Conservation (phyloP, 306 rosid species). For the Betula pendula region DNA sequence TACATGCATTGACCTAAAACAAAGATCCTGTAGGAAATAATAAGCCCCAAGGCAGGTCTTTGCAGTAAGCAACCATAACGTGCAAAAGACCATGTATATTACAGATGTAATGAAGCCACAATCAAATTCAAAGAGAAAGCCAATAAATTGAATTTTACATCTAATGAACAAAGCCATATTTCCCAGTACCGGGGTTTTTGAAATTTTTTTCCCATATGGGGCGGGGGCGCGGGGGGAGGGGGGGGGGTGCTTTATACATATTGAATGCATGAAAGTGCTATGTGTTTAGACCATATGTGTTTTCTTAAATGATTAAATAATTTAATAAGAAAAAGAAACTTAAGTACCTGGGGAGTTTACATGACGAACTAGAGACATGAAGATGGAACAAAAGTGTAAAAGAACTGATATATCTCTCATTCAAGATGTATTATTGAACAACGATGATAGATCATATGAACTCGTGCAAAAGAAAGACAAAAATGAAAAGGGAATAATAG, state of each 20-base stretch:
- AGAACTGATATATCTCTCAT: too few relatives aligned
- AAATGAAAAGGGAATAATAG: too few relatives aligned
- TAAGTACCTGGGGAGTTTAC: too few relatives aligned
- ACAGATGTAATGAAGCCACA: neutral
- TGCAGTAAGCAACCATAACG: neutral
- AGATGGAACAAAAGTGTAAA: too few relatives aligned
- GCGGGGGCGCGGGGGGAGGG: too few relatives aligned
- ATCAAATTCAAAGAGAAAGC: neutral
- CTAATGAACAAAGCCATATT: neutral
- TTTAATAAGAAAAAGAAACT: neutral
- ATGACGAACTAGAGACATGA: neutral
- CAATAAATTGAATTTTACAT: neutral
- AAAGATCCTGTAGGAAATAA: neutral
- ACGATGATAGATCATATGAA: too few relatives aligned
- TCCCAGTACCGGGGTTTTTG: neutral
- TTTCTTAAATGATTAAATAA: neutral
- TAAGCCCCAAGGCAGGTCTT: neutral
- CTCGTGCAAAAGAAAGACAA: too few relatives aligned
- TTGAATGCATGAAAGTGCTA: neutral
- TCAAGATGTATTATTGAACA: too few relatives aligned
- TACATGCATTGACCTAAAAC: neutral
- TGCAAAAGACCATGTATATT: neutral
- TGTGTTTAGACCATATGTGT: too few relatives aligned
- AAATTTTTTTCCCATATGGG: neutral
- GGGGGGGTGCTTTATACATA: too few relatives aligned